phyloP scores from a whole-genome alignment of 2,329 filamentous ascomycete species.

The Epichloe sylvatica region DNA sequence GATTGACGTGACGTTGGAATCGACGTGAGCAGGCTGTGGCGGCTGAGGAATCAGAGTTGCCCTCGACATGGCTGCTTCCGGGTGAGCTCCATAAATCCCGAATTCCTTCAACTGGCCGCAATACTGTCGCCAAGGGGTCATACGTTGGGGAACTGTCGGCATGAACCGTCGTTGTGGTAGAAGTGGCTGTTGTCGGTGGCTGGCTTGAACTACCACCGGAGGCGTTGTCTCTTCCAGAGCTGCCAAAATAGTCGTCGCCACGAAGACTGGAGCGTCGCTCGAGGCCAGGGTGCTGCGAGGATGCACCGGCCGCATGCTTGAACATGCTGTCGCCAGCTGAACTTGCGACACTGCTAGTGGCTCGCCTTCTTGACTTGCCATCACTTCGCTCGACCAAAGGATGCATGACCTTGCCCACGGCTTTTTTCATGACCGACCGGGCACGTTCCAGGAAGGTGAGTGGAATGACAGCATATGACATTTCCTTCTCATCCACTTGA shows the following conservation, averaged over 20 bases:
- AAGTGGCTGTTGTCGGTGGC: slow-evolving; percentile 12
- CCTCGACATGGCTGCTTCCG: background rate
- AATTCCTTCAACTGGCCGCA: slow-evolving; percentile 15
- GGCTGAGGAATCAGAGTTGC: slow-evolving; percentile 11
- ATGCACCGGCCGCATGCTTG: slow-evolving; percentile 28
- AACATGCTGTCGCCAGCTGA: slow-evolving; percentile 43
- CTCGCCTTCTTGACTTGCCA: slow-evolving; percentile 38
- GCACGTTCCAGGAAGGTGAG: slow-evolving; percentile 78
- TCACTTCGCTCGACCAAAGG: slow-evolving; percentile 44
- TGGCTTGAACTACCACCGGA: slow-evolving; percentile 15
- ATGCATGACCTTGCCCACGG: slow-evolving; percentile 49
- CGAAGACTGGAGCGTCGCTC: slow-evolving; percentile 39
- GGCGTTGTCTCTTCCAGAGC: slow-evolving; percentile 21
- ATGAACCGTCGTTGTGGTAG: slow-evolving; percentile 12
- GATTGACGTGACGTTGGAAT: slow-evolving; percentile 29
- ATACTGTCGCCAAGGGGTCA: slow-evolving; percentile 27
- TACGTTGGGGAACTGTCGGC: slow-evolving; percentile 16
- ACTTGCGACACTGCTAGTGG: slow-evolving; percentile 50
- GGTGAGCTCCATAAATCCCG: background rate
- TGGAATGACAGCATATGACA: slow-evolving; percentile 80
- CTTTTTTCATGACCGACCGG: slow-evolving; percentile 60
- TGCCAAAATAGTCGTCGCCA: slow-evolving; percentile 40
- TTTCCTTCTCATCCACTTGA: slow-evolving; percentile 79
- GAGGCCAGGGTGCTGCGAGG: slow-evolving; percentile 40
- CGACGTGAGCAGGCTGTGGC: slow-evolving; percentile 9